Evolutionary conservation across 805 yeast genomes (phyloP).

Genomic region (Lipomyces kockii): DNA sequence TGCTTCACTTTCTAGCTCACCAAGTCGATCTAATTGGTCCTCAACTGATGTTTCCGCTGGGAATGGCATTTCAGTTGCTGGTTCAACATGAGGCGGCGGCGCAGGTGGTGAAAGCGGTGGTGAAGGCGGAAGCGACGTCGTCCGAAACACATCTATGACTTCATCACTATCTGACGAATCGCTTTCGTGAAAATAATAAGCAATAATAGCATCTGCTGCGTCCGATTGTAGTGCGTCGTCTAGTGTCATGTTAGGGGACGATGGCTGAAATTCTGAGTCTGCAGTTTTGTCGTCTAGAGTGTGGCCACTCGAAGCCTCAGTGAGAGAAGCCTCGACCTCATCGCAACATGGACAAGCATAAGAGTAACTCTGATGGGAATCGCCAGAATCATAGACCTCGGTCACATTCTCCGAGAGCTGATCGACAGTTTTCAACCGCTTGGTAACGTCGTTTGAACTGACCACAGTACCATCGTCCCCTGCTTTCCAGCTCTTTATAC

Average conservation of each 20-base stretch:
- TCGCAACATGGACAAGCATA: background rate
- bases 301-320: background rate
- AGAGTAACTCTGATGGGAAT: background rate
- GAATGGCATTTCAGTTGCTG: background rate
- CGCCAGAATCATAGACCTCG: background rate
- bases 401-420: background rate
- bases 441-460: background rate
- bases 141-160: background rate
- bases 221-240: background rate
- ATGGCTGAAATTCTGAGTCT: background rate
- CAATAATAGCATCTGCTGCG: background rate
- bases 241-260: background rate
- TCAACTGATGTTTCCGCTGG: background rate
- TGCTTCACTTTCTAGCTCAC: background rate
- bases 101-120: background rate
- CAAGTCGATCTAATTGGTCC: background rate
- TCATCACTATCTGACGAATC: slow-evolving; percentile 1
- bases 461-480: background rate
- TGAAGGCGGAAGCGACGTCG: background rate
- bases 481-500: background rate
- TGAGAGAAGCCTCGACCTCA: background rate
- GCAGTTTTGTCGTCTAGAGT: background rate
- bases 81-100: background rate
- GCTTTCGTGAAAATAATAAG: background rate
- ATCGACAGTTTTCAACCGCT: background rate